Evolutionary conservation across 1,284 basidiomycete species (phyloP), one percentile per base, ranked within the genome.

Genomic region (Anthracocystis walkeri): DNA sequence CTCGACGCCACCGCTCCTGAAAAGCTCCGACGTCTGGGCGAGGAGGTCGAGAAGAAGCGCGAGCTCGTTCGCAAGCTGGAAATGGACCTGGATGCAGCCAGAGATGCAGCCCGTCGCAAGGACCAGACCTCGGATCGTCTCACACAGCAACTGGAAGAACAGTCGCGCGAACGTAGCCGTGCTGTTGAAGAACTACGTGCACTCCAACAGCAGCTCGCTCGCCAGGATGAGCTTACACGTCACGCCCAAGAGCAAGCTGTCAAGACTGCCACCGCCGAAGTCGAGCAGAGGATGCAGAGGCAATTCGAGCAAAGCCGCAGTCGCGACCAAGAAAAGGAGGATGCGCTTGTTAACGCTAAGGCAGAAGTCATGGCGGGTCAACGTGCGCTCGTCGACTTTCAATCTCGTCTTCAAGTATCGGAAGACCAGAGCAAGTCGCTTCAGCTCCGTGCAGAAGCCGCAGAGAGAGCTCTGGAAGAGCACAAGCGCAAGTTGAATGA

Each of bases 1-100:
- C 62, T 64, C 49, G 69, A 69, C 59, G 69, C 65, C 14, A 41
- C 65, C 4, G 61, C 60, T 18, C 58, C 68, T 14, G 69, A 73
- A 11, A 73, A 77, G 60, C 52, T 76, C 7, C 64, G 62, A 18
- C 58, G 61, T 29, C 65, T 71, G 2, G 54, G 52, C 25, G 68
- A 68, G 18, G 68, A 76, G 40, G 51, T 72, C 12, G 65, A 65
- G 11, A 49, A 41, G 12, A 65, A 67, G 40, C 65, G 68, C 10
- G 62, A 74, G 14, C 44, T 58, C 31, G 45, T 74, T 1, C 59
- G 55, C 25, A 62, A 66, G 44, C 59, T 70, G 33, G 63, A 75
- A n/a, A 14, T 33, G 6, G 66, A 70, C 18, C 25, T 75, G 35
- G 48, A 44, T 7, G 33, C 62, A 11, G 55, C 45, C 41, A 33